Evolutionary conservation across 371 early-diverging fungal genomes (phyloP), one percentile per base, ranked within the genome.

Genomic region (Fennellomyces sp.): DNA sequence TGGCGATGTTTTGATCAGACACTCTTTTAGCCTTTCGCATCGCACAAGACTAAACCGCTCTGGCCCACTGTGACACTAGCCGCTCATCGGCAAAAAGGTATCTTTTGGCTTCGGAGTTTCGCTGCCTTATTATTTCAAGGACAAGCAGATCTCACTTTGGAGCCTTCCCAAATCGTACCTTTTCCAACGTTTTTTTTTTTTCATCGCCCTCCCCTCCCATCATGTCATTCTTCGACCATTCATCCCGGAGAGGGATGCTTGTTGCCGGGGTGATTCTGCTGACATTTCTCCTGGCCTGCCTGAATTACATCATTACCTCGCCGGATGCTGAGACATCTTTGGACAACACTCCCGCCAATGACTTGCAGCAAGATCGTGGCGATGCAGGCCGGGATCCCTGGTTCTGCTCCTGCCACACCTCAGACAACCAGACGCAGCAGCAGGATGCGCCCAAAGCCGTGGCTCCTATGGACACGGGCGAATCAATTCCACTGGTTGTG

Each of bases 401-500:
- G 45, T 45, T 23, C n/a, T 45, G 45, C 12, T 45, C 45, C 17
- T 45, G 45, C n/a, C 10, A 21, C 23, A 45, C 45, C 12, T 21
- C 5, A 45, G 45, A 45, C 17, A 45, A 45, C 45, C 19, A 45
- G 45, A 45, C 4, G 23, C 45, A 21, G 23, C 45, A 45, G 21
- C 21, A n/a, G n/a, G n/a, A n/a, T n/a, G n/a, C n/a, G n/a, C n/a
- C n/a, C n/a, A n/a, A n/a, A n/a, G n/a, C n/a, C n/a, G n/a, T n/a
- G 23, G 23, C 39, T 39, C 5, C 0, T 39, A 13, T 45, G 7
- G 45, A 45, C 4, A 45, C 17, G 10, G 45, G 45, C n/a, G 45
- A 45, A 23, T 21, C 45, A 17, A 45, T 45, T 5, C 45, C 45
- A 45, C 10, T 45, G 21, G 45, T 45, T 23, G 66, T 76, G 4